Evolutionary conservation across 345 rosid genomes (phyloP).

Genomic region (Eucalyptus cloeziana): DNA sequence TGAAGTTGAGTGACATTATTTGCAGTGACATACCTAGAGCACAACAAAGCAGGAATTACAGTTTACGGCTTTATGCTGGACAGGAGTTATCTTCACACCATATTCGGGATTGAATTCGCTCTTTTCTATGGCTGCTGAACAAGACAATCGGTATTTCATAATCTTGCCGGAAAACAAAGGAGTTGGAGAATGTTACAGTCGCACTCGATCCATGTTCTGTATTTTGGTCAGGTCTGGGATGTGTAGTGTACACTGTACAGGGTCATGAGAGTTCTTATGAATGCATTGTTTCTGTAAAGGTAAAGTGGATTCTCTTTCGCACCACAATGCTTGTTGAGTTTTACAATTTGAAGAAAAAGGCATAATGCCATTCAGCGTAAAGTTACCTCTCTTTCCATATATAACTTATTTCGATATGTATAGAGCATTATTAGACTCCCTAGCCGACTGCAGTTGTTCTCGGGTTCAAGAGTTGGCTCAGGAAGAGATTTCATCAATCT

Average conservation of each 20-base stretch:
- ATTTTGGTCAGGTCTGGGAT: not conserved
- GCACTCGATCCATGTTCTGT: not conserved
- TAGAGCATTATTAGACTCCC: not conserved
- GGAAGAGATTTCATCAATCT: not conserved
- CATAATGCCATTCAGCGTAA: not conserved
- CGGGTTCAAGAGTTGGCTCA: not conserved
- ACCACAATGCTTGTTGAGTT: not conserved
- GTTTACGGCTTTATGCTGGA: slow-evolving; percentile 77
- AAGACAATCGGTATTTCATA: slow-evolving; percentile 53
- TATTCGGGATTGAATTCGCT: slow-evolving; percentile 71
- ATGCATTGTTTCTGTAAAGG: not conserved
- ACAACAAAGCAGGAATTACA: slow-evolving; percentile 83
- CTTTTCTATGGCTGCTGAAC: slow-evolving; percentile 89
- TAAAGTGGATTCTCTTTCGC: not conserved
- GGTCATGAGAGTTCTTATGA: not conserved
- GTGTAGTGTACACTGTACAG: not conserved
- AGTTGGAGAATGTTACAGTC: not conserved
- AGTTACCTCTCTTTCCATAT: not conserved
- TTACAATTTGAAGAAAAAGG: not conserved
- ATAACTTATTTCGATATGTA: not conserved
- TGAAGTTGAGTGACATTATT: not conserved
- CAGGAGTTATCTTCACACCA: slow-evolving; percentile 75
- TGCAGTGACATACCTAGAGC: slow-evolving; percentile 78
- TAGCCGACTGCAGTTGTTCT: not conserved
- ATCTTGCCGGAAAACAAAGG: not conserved